These are phyloP conservation scores for Immersiporthe knoxdaviesiana DNA, from an alignment of 2,329 filamentous ascomycete genomes.

Conservation along the genomic window DNA sequence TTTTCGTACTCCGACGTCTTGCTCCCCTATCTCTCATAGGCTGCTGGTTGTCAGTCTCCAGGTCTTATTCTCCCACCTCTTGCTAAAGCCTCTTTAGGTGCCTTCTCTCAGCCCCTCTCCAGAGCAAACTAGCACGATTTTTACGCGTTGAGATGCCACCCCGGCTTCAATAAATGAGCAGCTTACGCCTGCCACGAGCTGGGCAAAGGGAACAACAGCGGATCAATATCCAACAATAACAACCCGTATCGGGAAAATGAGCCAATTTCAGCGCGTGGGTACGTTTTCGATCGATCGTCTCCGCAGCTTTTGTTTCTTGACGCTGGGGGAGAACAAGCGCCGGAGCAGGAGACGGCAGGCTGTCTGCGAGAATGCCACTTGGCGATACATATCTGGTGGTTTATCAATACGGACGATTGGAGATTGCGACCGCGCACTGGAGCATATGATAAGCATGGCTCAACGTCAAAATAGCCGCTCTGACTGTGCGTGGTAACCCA, in stretches of 20 bases:
- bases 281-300: not conserved
- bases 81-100: too few relatives aligned
- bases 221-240: not conserved
- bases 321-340: not conserved
- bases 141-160: not conserved
- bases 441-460: not conserved
- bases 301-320: not conserved
- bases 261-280: slow-evolving; percentile 2
- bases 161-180: not conserved
- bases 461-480: not conserved
- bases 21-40: too few relatives aligned
- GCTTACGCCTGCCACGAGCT: not conserved
- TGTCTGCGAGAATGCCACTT: not conserved
- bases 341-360: not conserved
- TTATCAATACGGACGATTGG: not conserved
- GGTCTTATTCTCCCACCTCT: too few relatives aligned
- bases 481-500: not conserved
- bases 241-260: not conserved
- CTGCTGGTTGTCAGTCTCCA: too few relatives aligned
- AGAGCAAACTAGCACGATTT: too few relatives aligned
- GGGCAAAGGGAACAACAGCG: not conserved
- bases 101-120: too few relatives aligned
- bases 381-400: not conserved
- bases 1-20: too few relatives aligned
- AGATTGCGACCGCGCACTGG: not conserved